phyloP scores from a whole-genome alignment of 2,329 filamentous ascomycete species.

The Blumeria hordei region DNA sequence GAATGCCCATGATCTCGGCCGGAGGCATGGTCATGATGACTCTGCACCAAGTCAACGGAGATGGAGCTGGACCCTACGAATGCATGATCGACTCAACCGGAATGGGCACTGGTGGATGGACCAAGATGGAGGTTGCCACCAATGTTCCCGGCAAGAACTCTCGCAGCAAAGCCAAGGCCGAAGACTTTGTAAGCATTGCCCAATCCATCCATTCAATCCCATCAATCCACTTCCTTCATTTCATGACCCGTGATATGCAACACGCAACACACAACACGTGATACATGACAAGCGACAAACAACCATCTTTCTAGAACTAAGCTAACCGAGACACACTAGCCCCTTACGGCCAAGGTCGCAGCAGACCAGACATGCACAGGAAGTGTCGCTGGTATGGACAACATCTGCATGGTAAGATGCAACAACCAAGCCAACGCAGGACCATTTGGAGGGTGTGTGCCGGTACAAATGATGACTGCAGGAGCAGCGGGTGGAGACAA shows the following conservation, averaged over 20 bases:
- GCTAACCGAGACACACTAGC: constrained; percentile 29
- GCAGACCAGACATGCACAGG: constrained; percentile 31
- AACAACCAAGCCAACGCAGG: constrained; percentile 35
- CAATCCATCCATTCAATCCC: too few species aligned
- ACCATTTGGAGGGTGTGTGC: constrained; percentile 36
- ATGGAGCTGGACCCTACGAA: not conserved
- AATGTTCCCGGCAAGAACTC: not conserved
- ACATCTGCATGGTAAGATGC: constrained; percentile 33
- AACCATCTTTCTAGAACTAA: constrained; percentile 15
- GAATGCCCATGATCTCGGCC: not conserved
- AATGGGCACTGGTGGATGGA: not conserved
- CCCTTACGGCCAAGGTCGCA: constrained; percentile 8
- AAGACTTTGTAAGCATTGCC: not conserved
- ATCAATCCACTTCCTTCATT: too few species aligned
- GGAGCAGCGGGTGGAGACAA: too few species aligned
- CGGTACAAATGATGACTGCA: constrained; percentile 22
- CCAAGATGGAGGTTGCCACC: not conserved
- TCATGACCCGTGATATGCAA: too few species aligned
- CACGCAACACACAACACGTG: too few species aligned
- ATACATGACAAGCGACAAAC: not conserved
- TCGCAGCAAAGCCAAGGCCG: constrained; percentile 15
- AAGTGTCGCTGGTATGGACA: constrained; percentile 30
- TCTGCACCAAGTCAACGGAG: not conserved
- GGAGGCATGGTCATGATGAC: not conserved
- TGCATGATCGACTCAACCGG: not conserved